Evolutionary conservation across 495 filamentous ascomycete species (phyloP).

Genomic region (Xylona heveae): DNA sequence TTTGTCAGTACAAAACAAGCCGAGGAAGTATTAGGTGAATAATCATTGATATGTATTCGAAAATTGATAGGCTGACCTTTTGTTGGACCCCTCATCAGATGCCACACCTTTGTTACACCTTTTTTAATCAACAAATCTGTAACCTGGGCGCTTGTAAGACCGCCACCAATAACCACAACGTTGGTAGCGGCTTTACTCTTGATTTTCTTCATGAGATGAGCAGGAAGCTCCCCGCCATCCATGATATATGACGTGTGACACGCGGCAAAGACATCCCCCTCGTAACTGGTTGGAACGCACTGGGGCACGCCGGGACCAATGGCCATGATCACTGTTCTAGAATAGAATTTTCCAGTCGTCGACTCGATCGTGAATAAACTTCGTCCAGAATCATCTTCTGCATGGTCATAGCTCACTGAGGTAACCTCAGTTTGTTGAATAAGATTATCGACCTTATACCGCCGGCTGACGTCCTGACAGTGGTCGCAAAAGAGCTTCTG

Average conservation of each 20-base stretch:
- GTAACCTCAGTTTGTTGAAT: conserved; percentile 26
- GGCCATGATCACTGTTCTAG: conserved; percentile 31
- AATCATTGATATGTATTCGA: too few relatives aligned
- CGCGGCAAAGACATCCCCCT: conserved; percentile 29
- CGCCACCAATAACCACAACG: conserved; percentile 37
- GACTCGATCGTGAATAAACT: conserved; percentile 33
- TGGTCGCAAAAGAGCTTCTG: conserved; percentile 33
- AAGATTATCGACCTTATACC: conserved; percentile 27
- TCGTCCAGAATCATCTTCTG: too few relatives aligned
- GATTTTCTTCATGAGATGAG: conserved; percentile 24
- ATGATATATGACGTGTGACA: too few relatives aligned
- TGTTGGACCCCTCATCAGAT: conserved; percentile 32
- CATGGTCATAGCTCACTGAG: conserved; percentile 27
- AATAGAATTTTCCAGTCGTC: conserved; percentile 21
- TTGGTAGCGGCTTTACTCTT: conserved; percentile 22
- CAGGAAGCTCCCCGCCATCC: conserved; percentile 29
- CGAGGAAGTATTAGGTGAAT: too few relatives aligned
- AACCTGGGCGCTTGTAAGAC: conserved; percentile 38
- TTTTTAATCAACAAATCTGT: conserved; percentile 30
- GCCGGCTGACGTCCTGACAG: conserved; percentile 26
- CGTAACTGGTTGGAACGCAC: conserved; percentile 25
- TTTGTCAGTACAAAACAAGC: neutral
- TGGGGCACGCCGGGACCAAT: conserved; percentile 32
- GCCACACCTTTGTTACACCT: conserved; percentile 31
- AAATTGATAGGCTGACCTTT: conserved; percentile 19